Evolutionary conservation across 2,329 filamentous ascomycete genomes (phyloP).

Genomic region (Claviceps quebecensis): DNA sequence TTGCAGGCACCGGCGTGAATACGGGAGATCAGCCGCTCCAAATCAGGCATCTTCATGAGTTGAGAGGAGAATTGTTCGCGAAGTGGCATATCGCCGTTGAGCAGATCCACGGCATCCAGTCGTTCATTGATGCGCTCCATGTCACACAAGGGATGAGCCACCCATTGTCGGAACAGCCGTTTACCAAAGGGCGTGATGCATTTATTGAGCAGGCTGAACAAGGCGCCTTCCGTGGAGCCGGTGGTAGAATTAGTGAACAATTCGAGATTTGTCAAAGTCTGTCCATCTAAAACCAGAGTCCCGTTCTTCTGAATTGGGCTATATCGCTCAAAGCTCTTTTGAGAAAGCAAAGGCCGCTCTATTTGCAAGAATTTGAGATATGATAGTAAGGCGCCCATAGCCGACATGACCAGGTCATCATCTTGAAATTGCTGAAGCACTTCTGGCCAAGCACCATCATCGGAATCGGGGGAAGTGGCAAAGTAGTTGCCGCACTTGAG

Average conservation of each 20-base stretch:
- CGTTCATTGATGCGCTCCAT: slow-evolving; percentile 81
- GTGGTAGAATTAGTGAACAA: slow-evolving; percentile 89
- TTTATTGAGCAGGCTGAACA: slow-evolving; percentile 82
- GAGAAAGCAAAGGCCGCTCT: slow-evolving; percentile 72
- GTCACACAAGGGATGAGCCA: slow-evolving; percentile 87
- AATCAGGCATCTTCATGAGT: slow-evolving; percentile 80
- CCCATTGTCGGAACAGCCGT: slow-evolving; percentile 89
- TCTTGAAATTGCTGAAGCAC: slow-evolving; percentile 56
- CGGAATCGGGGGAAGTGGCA: slow-evolving; percentile 35
- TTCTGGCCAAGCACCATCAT: slow-evolving; percentile 60
- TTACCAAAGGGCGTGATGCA: slow-evolving; percentile 97
- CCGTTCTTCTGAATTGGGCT: slow-evolving; percentile 83
- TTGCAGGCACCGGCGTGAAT: slow-evolving; percentile 87
- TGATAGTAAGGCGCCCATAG: slow-evolving; percentile 74
- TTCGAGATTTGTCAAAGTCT: slow-evolving; percentile 96
- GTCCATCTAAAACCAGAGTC: slow-evolving; percentile 83
- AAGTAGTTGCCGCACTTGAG: slow-evolving; percentile 74
- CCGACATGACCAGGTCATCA: slow-evolving; percentile 77
- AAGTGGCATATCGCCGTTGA: slow-evolving; percentile 69
- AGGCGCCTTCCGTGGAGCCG: slow-evolving; percentile 68
- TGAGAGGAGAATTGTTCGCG: slow-evolving; percentile 82
- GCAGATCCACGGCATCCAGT: slow-evolving; percentile 81
- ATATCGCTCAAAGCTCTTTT: slow-evolving; percentile 84
- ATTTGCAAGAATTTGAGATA: slow-evolving; percentile 82
- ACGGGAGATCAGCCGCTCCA: slow-evolving; percentile 86